These are phyloP conservation scores for Xerocomus amazonicus DNA, from an alignment of 1,284 basidiomycete species.

Conservation along the genomic window DNA sequence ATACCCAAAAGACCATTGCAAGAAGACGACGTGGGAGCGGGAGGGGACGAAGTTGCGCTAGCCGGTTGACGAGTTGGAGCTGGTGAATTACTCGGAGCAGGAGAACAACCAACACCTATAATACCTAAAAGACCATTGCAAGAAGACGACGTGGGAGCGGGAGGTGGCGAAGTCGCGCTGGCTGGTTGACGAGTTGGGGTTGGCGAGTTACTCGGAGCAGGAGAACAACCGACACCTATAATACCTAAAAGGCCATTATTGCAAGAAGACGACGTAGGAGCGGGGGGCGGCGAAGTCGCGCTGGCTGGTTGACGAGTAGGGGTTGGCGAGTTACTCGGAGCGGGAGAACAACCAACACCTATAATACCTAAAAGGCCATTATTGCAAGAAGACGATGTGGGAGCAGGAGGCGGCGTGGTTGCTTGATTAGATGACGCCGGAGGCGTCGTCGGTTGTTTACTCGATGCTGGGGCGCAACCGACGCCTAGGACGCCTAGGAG, in stretches of 20 bases:
- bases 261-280: slow-evolving; percentile 5
- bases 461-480: slow-evolving; percentile 10
- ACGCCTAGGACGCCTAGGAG: slow-evolving; percentile 16
- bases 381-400: slow-evolving; percentile 7
- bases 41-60: background rate
- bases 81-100: slow-evolving; percentile 2
- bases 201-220: background rate
- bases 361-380: slow-evolving; percentile 7
- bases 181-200: background rate
- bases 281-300: background rate
- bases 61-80: background rate
- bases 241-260: slow-evolving; percentile 6
- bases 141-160: background rate
- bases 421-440: slow-evolving; percentile 3
- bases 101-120: slow-evolving; percentile 11
- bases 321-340: background rate
- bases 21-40: slow-evolving; percentile 9
- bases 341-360: slow-evolving; percentile 3
- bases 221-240: slow-evolving; percentile 5
- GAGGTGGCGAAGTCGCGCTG: background rate
- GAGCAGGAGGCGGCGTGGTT: background rate
- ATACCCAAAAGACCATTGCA: slow-evolving; percentile 15
- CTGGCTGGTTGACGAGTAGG: background rate
- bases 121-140: slow-evolving; percentile 18
- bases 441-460: background rate